Evolutionary conservation across 2,329 filamentous ascomycete genomes (phyloP), one percentile per base, ranked within the genome.

Genomic region (Ophiostoma sp.): DNA sequence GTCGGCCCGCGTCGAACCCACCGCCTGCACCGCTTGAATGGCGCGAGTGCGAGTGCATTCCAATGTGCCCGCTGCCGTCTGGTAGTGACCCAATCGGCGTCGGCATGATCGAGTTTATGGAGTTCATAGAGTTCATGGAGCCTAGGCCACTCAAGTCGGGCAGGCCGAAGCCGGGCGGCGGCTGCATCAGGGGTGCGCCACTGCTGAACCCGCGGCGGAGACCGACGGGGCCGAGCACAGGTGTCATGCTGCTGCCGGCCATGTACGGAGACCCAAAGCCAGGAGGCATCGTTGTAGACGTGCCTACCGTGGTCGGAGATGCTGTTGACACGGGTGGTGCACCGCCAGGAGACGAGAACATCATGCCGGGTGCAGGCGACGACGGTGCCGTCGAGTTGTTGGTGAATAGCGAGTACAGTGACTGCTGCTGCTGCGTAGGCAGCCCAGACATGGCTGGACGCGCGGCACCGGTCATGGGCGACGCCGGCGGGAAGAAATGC

Each of bases 381-480:
- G 72, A 70, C 1, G 67, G 69, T 36, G 70, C 60, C 66, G 83
- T 79, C 68, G 85, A 85, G 40, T 5, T 45, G 63, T 12, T 44
- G 9, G 63, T 44, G 11, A 64, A 64, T 18, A 64, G n/a, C 2
- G 41, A 36, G 42, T 64, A 64, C 63, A 85, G 69, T 81, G 82
- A 74, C 87, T 73, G 4, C 76, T 74, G 63, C 55, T 78, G 80
- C 71, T 76, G 71, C 4, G 67, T 73, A 6, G 66, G 42, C 44
- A 49, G 52, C 9, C 71, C 65, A 16, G 60, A 14, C 60, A 63
- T 12, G 14, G 60, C 42, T 14, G 64, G 58, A 67, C 87, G 84
- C 75, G 80, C 81, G 64, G 83, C 81, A 65, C 81, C 80, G 68
- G 81, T 84, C 67, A 87, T 83, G 16, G 88, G 90, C 63, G 89